Conservation (phyloP, 2,329 filamentous ascomycete species). For the Amesomyces nigricolor region DNA sequence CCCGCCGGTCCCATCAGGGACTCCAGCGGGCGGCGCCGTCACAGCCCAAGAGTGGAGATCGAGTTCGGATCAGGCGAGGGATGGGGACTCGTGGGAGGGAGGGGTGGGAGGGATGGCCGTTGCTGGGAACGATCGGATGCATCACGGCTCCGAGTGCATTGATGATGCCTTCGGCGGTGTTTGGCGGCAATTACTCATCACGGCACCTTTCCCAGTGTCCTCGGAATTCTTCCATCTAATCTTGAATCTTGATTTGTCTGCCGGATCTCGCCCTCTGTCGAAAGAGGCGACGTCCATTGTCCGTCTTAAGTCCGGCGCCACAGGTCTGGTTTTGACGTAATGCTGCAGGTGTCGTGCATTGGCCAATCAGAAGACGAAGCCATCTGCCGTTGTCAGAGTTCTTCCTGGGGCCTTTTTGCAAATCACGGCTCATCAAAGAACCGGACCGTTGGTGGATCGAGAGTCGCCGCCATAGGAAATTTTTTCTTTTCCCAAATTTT, state of each 20-base stretch:
- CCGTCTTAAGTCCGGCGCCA: conserved; percentile 9
- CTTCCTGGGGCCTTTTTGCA: not conserved
- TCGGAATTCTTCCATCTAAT: too few relatives aligned
- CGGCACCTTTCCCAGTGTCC: too few relatives aligned
- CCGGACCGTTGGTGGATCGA: not conserved
- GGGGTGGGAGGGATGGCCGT: not conserved
- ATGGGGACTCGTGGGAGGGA: too few relatives aligned
- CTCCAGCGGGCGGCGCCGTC: not conserved
- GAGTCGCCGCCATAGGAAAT: not conserved
- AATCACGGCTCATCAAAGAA: not conserved
- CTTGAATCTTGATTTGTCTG: not conserved
- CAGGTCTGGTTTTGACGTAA: conserved; percentile 6
- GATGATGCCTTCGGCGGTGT: too few relatives aligned
- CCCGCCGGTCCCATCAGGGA: not conserved
- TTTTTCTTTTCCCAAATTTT: conserved; percentile 3
- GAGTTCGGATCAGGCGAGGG: not conserved
- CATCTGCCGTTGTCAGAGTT: conserved; percentile 1
- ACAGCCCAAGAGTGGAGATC: conserved; percentile 2
- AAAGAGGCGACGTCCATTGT: not conserved
- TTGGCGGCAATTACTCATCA: not conserved
- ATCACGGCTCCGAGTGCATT: not conserved
- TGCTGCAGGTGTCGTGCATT: conserved; percentile 4
- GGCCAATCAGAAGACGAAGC: not conserved
- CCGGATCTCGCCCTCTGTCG: not conserved
- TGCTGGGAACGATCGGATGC: not conserved